Percentiles rank a stretch among this genome's conserved stretches.
These are phyloP conservation scores for Nakaseomyces bracarensis DNA, from an alignment of 1,139 yeast genomes.

Conservation along the genomic window DNA sequence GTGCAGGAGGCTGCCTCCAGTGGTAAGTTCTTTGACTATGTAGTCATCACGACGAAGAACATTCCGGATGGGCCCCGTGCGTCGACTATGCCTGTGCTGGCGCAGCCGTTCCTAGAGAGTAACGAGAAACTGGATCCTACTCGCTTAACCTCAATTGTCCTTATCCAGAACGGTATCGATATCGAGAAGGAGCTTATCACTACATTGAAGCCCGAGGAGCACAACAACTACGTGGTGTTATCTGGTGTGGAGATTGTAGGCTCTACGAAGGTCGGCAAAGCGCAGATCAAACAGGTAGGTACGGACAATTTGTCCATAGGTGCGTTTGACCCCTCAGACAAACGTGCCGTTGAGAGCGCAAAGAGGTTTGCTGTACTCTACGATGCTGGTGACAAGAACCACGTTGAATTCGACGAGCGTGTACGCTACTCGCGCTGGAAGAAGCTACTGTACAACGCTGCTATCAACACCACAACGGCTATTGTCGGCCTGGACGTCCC, in stretches of 20 bases:
- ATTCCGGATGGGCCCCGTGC: slow-evolving; percentile 43
- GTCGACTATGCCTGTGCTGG: slow-evolving; percentile 39
- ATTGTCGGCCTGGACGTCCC: slow-evolving; percentile 42
- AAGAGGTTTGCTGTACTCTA: slow-evolving; percentile 38
- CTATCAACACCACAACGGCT: slow-evolving; percentile 45
- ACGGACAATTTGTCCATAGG: slow-evolving; percentile 38
- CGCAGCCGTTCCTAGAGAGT: slow-evolving; percentile 39
- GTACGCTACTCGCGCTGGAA: slow-evolving; percentile 50
- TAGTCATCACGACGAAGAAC: slow-evolving; percentile 51
- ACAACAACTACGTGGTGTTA: slow-evolving; percentile 36
- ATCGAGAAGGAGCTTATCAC: slow-evolving; percentile 43
- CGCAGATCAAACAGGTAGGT: slow-evolving; percentile 27
- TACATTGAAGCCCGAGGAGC: slow-evolving; percentile 23
- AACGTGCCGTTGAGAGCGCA: slow-evolving; percentile 23
- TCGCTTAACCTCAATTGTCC: slow-evolving; percentile 37
- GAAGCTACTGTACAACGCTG: slow-evolving; percentile 49
- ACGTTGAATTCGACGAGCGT: slow-evolving; percentile 36
- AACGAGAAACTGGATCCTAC: slow-evolving; percentile 14
- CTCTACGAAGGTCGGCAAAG: slow-evolving; percentile 31
- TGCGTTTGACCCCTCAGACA: slow-evolving; percentile 34
- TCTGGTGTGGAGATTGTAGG: slow-evolving; percentile 48
- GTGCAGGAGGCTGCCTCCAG: slow-evolving; percentile 36
- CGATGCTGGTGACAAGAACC: slow-evolving; percentile 31
- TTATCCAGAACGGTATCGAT: slow-evolving; percentile 54
- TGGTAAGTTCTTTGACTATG: slow-evolving; percentile 42